Evolutionary conservation across 2,329 filamentous ascomycete species (phyloP).

Genomic region (Venturia nashicola): DNA sequence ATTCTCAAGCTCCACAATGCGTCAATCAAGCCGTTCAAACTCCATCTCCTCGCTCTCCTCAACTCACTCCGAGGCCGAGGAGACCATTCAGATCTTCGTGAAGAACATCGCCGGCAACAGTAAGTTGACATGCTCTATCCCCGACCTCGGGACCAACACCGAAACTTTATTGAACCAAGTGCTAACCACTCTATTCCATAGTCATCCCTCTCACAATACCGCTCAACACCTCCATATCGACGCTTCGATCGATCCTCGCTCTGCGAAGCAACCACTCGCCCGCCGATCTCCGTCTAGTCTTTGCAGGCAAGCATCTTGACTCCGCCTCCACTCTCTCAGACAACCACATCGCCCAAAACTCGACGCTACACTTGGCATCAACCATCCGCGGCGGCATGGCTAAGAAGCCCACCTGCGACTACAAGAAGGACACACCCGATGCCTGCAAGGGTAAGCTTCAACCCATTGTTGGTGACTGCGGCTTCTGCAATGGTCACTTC

Average conservation of each 20-base stretch:
- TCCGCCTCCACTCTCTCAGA: conserved; percentile 31
- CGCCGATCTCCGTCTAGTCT: conserved; percentile 41
- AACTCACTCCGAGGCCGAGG: conserved; percentile 30
- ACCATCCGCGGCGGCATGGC: conserved; percentile 47
- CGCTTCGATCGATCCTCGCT: conserved; percentile 44
- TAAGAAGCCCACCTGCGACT: conserved; percentile 11
- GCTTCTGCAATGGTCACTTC: conserved; percentile 87
- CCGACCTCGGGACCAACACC: not conserved
- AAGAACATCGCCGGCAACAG: conserved; percentile 46
- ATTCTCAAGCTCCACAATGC: not conserved
- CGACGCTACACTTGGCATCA: conserved; percentile 41
- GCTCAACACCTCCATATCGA: conserved; percentile 39
- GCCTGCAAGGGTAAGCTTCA: conserved; percentile 81
- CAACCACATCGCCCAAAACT: conserved; percentile 36
- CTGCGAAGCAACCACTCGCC: conserved; percentile 41
- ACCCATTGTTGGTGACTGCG: conserved; percentile 90
- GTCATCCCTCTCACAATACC: conserved; percentile 46
- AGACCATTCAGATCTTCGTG: conserved; percentile 50
- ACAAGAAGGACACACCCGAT: conserved; percentile 48
- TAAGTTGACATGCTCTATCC: conserved; percentile 24
- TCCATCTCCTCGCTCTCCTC: conserved; percentile 32
- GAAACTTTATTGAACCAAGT: conserved; percentile 5
- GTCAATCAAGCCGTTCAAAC: conserved; percentile 20
- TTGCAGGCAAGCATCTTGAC: conserved; percentile 44
- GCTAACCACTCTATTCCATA: conserved; percentile 21